Percentiles rank a stretch among this genome's conserved stretches.
Evolutionary conservation across 2,329 filamentous ascomycete species (phyloP).

Genomic region (Colletotrichum caudatum): DNA sequence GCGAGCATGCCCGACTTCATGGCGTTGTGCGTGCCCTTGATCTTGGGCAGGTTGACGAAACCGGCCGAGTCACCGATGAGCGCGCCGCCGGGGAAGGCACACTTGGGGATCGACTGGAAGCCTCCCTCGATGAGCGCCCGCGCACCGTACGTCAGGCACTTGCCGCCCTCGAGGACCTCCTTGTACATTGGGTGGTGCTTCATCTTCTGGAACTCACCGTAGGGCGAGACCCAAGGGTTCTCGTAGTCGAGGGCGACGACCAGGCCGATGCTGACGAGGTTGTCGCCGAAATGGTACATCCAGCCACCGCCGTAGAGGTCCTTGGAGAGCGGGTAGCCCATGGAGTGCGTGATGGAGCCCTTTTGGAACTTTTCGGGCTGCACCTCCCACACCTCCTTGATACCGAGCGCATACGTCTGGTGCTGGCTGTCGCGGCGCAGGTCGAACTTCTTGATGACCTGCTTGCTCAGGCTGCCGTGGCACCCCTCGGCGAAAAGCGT

Average conservation of each 20-base stretch:
- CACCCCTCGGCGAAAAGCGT: conserved; percentile 96
- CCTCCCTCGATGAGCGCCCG: conserved; percentile 93
- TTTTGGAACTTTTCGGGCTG: conserved; percentile 91
- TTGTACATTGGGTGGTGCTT: conserved; percentile 96
- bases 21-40: conserved; percentile 97
- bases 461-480: conserved; percentile 94
- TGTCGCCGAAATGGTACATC: conserved; percentile 99
- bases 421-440: conserved; percentile 88
- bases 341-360: conserved; percentile 86
- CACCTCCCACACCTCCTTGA: conserved; percentile 99
- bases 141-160: conserved; percentile 96
- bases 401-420: conserved; percentile 93
- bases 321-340: conserved; percentile 90
- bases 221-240: conserved; percentile 96
- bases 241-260: conserved; percentile 95
- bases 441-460: conserved; percentile 94
- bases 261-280: conserved; percentile 90
- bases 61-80: conserved; percentile 96
- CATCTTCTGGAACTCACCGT: conserved; percentile 97
- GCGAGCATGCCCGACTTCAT: conserved; percentile 98
- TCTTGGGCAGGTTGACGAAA: conserved; percentile 97
- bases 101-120: conserved; percentile 97
- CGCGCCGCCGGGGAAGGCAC: conserved; percentile 94
- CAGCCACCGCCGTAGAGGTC: conserved; percentile 98
- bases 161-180: conserved; percentile 90